Evolutionary conservation across 2,329 filamentous ascomycete genomes (phyloP).

Genomic region (Fusarium buharicum): DNA sequence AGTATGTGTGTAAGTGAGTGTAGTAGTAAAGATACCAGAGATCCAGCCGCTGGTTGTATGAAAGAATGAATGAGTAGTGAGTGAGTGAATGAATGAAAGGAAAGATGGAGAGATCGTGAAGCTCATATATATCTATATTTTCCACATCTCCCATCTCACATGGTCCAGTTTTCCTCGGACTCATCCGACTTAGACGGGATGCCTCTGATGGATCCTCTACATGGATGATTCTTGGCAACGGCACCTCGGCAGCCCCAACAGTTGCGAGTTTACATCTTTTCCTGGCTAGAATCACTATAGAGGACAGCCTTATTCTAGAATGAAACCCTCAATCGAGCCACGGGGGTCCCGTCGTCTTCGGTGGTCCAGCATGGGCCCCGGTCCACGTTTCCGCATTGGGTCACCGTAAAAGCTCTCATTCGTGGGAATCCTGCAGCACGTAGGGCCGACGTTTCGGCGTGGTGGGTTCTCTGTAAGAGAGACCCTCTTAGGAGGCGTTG

Average conservation of each 20-base stretch:
- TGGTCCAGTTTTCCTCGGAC: neutral
- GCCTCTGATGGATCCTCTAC: neutral
- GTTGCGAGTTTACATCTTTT: neutral
- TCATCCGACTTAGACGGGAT: slow-evolving; percentile 9
- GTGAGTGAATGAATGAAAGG: neutral
- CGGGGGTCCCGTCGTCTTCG: neutral
- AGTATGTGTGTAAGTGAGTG: slow-evolving; percentile 5
- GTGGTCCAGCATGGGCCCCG: neutral
- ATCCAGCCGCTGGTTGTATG: slow-evolving; percentile 25
- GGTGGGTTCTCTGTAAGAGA: slow-evolving; percentile 20
- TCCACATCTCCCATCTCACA: neutral
- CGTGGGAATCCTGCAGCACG: slow-evolving; percentile 27
- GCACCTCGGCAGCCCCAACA: slow-evolving; percentile 31
- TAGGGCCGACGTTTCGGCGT: slow-evolving; percentile 11
- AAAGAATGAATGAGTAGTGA: slow-evolving; percentile 1
- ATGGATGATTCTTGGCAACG: slow-evolving; percentile 31
- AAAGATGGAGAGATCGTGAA: slow-evolving; percentile 9
- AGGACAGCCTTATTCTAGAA: slow-evolving; percentile 22
- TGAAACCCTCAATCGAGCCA: slow-evolving; percentile 6
- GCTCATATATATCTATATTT: slow-evolving; percentile 12
- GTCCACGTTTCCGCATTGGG: slow-evolving; percentile 33
- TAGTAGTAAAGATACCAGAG: slow-evolving; percentile 23
- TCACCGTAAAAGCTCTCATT: slow-evolving; percentile 19
- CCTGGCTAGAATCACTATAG: too few relatives aligned
- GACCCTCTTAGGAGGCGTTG: slow-evolving; percentile 12